Evolutionary conservation across 140 eudicot species (phyloP).

Genomic region (Cichorium intybus): DNA sequence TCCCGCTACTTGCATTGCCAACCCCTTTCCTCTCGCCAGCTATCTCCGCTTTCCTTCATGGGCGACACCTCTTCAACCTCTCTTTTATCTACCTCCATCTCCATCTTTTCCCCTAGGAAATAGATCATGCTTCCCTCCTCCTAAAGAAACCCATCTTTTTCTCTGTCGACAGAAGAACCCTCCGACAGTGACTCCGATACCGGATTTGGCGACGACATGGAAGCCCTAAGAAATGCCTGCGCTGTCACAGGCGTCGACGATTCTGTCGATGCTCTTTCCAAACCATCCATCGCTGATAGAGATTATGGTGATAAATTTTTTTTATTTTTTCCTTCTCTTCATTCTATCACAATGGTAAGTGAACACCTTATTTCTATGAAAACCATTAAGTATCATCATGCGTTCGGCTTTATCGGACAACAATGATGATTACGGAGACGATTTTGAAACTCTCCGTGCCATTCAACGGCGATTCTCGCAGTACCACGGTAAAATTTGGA

Average conservation of each 20-base stretch:
- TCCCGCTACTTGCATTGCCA: too few relatives aligned
- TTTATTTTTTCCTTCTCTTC: too few relatives aligned
- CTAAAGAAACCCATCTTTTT: too few relatives aligned
- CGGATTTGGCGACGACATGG: constrained; percentile 40
- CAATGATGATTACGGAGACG: constrained; percentile 52
- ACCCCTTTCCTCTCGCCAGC: too few relatives aligned
- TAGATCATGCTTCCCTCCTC: too few relatives aligned
- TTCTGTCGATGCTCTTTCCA: constrained; percentile 14
- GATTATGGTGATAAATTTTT: constrained; percentile 17
- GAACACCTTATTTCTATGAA: constrained; percentile 26
- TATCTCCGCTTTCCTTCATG: too few relatives aligned
- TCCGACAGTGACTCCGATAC: constrained; percentile 41
- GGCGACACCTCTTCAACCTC: too few relatives aligned
- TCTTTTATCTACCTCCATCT: too few relatives aligned
- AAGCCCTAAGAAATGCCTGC: constrained; percentile 41
- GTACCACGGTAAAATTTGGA: constrained; percentile 37
- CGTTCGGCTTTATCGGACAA: constrained; percentile 28
- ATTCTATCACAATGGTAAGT: too few relatives aligned
- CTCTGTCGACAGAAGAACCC: too few relatives aligned
- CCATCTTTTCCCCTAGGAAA: too few relatives aligned
- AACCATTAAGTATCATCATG: constrained; percentile 44
- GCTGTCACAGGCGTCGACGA: constrained; percentile 15
- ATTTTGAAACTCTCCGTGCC: constrained; percentile 74
- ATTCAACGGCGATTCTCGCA: constrained; percentile 60
- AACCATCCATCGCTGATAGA: constrained; percentile 19